Evolutionary conservation across 2,329 filamentous ascomycete genomes (phyloP).

Genomic region (Mycosphaerella sp.): DNA sequence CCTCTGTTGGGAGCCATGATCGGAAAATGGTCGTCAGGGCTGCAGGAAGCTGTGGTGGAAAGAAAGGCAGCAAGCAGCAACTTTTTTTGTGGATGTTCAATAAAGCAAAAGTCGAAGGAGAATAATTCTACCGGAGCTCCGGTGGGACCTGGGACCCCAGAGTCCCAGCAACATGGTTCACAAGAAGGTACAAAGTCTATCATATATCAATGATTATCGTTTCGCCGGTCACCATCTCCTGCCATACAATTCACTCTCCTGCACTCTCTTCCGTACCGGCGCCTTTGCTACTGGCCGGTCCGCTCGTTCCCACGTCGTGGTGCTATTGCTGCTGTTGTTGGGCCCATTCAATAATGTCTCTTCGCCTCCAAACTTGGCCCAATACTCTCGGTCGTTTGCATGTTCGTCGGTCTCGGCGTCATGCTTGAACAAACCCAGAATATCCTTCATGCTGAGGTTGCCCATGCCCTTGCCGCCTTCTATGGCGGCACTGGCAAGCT

Average conservation of each 20-base stretch:
- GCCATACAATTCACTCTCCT: constrained; percentile 35
- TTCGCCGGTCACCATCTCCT: constrained; percentile 27
- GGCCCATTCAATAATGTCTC: constrained; percentile 32
- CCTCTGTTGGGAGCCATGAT: constrained; percentile 26
- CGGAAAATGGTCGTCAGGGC: neutral
- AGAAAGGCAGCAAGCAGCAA: no score
- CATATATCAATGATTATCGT: neutral
- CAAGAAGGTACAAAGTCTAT: neutral
- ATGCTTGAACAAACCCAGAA: constrained; percentile 79
- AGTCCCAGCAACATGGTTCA: neutral
- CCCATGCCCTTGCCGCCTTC: constrained; percentile 71
- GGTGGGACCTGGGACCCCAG: no score
- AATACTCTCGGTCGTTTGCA: constrained; percentile 40
- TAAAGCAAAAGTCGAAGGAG: no score
- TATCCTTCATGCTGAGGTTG: constrained; percentile 88
- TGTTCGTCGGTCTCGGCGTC: constrained; percentile 49
- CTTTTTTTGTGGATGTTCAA: no score
- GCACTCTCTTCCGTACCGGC: constrained; percentile 18
- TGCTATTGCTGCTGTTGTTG: constrained; percentile 1
- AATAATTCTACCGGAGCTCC: no score
- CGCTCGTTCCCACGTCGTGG: constrained; percentile 4
- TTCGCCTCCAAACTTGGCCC: constrained; percentile 32
- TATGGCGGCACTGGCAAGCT: constrained; percentile 85
- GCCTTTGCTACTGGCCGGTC: constrained; percentile 15
- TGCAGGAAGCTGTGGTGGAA: no score